Evolutionary conservation across 495 filamentous ascomycete species (phyloP).

Genomic region (Talaromyces stipitatus): DNA sequence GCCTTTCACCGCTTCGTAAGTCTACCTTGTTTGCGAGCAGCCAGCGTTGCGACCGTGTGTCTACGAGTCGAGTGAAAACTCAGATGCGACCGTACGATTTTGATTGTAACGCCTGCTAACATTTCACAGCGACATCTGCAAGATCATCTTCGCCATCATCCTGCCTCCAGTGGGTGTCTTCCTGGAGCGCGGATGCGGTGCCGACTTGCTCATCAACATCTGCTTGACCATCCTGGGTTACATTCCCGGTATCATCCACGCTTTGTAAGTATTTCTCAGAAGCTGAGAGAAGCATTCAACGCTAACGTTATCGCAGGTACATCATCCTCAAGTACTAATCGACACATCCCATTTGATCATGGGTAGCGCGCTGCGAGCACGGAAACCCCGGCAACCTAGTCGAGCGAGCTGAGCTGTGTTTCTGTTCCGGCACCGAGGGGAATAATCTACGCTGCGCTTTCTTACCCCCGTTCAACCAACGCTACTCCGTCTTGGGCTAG

Average conservation of each 20-base stretch:
- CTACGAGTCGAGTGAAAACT: background rate
- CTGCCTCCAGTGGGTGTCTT: constrained; percentile 88
- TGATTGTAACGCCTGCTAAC: background rate
- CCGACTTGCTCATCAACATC: constrained; percentile 83
- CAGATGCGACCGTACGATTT: constrained; percentile 2
- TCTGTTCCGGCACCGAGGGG: background rate
- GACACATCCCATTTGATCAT: background rate
- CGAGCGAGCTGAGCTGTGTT: background rate
- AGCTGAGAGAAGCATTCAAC: background rate
- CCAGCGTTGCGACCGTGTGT: background rate
- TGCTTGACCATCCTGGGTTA: constrained; percentile 76
- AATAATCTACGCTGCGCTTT: background rate
- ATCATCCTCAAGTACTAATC: constrained; percentile 50
- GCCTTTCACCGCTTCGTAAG: constrained; percentile 61
- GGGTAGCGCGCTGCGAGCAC: background rate
- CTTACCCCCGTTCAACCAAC: background rate
- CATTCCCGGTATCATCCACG: constrained; percentile 69
- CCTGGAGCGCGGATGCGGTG: constrained; percentile 77
- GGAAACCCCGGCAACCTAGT: background rate
- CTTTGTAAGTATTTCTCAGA: constrained; percentile 46
- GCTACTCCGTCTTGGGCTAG: background rate
- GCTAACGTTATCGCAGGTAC: constrained; percentile 26
- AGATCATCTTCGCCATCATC: constrained; percentile 83
- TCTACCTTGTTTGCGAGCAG: constrained; percentile 7
- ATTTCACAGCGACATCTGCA: constrained; percentile 69